A percentile compares a stretch with the other conserved stretches of the same genome.
phyloP scores from a whole-genome alignment of 495 filamentous ascomycete genomes.

The Sporormia fimetaria region DNA sequence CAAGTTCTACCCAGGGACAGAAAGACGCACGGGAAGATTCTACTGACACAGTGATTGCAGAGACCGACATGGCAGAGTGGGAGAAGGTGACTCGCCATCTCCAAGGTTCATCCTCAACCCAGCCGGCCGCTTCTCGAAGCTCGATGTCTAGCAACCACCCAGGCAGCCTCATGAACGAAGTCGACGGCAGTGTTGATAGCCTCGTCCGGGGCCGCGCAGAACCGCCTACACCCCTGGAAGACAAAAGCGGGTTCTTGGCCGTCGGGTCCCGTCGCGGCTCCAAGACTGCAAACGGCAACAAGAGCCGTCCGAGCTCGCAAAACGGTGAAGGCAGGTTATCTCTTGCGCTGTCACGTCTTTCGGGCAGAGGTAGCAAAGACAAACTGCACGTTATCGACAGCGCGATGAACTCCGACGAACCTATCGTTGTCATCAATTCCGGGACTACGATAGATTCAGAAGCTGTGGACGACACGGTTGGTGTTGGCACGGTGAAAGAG shows the following conservation, averaged over 20 bases:
- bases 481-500: slow-evolving; percentile 15
- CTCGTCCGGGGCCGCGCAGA: slow-evolving; percentile 29
- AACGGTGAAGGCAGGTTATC: slow-evolving; percentile 56
- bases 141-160: slow-evolving; percentile 17
- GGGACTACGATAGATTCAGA: slow-evolving; percentile 31
- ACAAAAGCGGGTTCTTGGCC: slow-evolving; percentile 36
- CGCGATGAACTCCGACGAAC: slow-evolving; percentile 1
- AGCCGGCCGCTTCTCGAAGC: slow-evolving; percentile 2
- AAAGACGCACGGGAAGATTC: slow-evolving; percentile 33
- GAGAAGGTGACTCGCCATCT: slow-evolving; percentile 4
- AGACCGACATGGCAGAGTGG: slow-evolving; percentile 7
- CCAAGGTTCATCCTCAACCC: not conserved
- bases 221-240: slow-evolving; percentile 41
- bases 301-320: slow-evolving; percentile 56
- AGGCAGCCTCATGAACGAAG: slow-evolving; percentile 20
- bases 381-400: slow-evolving; percentile 11
- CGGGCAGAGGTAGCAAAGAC: slow-evolving; percentile 35
- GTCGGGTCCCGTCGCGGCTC: slow-evolving; percentile 52
- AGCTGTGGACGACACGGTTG: slow-evolving; percentile 24
- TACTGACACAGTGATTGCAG: slow-evolving; percentile 11
- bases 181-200: slow-evolving; percentile 29
- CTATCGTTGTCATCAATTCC: slow-evolving; percentile 23
- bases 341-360: slow-evolving; percentile 53
- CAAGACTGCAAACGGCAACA: slow-evolving; percentile 43
- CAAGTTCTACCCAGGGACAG: slow-evolving; percentile 44